Percentiles rank a stretch among this genome's conserved stretches.
Evolutionary conservation across 345 rosid species (phyloP).

Genomic region (Litchi chinensis): DNA sequence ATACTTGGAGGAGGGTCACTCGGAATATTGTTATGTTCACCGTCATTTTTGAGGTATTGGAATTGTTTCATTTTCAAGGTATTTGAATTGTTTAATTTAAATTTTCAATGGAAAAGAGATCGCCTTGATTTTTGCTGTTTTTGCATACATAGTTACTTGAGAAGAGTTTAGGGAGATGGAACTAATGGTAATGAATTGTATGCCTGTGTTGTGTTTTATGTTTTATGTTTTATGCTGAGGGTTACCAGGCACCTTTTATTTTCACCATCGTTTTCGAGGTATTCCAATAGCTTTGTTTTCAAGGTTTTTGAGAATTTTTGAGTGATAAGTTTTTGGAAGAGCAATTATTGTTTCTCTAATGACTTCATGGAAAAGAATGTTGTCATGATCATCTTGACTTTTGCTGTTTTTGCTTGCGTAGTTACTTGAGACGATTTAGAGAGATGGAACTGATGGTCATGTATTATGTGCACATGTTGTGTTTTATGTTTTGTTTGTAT

Average conservation of each 20-base stretch:
- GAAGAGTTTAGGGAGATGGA: no score
- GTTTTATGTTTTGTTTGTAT: neutral
- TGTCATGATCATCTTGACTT: neutral
- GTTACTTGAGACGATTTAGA: neutral
- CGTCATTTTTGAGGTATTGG: constrained; percentile 67
- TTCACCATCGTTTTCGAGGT: neutral
- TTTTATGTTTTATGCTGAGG: no score
- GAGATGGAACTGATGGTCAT: neutral
- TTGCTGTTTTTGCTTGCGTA: neutral
- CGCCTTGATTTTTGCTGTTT: no score
- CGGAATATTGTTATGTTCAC: constrained; percentile 66
- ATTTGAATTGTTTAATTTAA: neutral
- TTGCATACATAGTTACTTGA: no score
- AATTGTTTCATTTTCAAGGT: constrained; percentile 45
- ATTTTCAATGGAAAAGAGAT: neutral
- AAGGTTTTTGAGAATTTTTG: no score
- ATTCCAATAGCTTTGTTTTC: no score
- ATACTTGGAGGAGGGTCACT: constrained; percentile 59
- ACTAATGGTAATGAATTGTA: no score
- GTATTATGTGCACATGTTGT: neutral
- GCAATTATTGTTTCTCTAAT: no score
- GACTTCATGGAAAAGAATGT: neutral
- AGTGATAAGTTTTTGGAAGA: neutral
- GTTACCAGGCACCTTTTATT: no score
- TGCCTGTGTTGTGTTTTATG: neutral